Conservation (phyloP, 2,329 filamentous ascomycete genomes). For the Hymenoscyphus fructigenus region DNA sequence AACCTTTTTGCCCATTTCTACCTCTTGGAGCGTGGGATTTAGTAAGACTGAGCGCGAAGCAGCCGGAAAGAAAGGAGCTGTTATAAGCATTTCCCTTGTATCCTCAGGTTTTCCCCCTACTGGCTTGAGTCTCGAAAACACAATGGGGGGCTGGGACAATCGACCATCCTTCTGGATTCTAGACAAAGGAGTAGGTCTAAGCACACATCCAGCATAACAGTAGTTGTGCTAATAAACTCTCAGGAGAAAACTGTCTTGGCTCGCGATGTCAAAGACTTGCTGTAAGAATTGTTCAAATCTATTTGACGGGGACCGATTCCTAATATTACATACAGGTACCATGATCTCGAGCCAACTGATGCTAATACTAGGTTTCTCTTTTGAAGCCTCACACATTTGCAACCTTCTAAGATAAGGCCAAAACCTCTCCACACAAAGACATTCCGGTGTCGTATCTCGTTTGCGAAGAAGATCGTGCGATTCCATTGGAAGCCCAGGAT, state of each 20-base stretch:
- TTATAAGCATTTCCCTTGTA: conserved; percentile 22
- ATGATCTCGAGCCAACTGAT: conserved; percentile 18
- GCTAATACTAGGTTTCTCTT: conserved; percentile 17
- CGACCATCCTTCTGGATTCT: neutral
- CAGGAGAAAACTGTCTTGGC: neutral
- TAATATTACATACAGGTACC: conserved; percentile 11
- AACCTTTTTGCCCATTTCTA: too few relatives aligned
- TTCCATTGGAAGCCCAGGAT: conserved; percentile 20
- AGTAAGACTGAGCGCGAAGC: conserved; percentile 38
- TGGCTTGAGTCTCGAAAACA: conserved; percentile 14
- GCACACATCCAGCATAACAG: neutral
- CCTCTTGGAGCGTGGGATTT: conserved; percentile 34
- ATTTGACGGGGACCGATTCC: too few relatives aligned
- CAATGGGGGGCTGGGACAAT: neutral
- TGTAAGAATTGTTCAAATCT: neutral
- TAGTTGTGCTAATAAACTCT: neutral
- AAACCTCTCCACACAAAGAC: conserved; percentile 18
- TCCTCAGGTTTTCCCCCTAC: conserved; percentile 19
- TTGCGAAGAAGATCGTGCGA: conserved; percentile 21
- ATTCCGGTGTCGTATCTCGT: conserved; percentile 24
- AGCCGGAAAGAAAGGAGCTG: conserved; percentile 40
- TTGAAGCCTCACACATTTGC: conserved; percentile 20
- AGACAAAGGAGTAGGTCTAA: conserved; percentile 11
- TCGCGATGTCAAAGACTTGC: neutral
- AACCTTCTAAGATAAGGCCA: conserved; percentile 13